These are phyloP conservation scores for Astraeus odoratus DNA, from an alignment of 768 basidiomycete species.

Conservation along the genomic window DNA sequence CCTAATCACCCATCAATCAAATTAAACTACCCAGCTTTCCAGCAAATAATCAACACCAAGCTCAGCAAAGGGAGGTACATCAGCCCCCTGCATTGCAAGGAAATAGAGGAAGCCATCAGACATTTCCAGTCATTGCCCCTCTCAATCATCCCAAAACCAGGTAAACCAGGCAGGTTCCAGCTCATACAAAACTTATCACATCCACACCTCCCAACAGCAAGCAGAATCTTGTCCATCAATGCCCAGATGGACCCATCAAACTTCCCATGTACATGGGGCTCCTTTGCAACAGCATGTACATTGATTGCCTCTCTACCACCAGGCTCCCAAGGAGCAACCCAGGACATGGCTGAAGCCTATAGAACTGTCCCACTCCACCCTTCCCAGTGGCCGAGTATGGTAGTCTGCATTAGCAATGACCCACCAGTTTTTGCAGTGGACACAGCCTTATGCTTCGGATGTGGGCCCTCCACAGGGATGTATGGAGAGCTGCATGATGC, in stretches of 20 bases:
- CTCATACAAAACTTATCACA: slow-evolving; percentile 24
- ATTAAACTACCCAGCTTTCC: too few relatives aligned
- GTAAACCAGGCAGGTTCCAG: neutral
- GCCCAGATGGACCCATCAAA: slow-evolving; percentile 19
- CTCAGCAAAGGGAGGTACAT: too few relatives aligned
- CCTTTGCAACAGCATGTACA: slow-evolving; percentile 26
- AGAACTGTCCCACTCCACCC: slow-evolving; percentile 21
- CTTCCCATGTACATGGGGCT: slow-evolving; percentile 40
- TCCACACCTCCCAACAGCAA: slow-evolving; percentile 11
- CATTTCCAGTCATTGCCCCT: neutral
- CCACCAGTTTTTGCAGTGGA: slow-evolving; percentile 2
- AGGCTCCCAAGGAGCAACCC: slow-evolving; percentile 21
- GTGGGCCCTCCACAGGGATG: neutral
- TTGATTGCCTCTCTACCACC: slow-evolving; percentile 21
- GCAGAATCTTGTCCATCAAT: slow-evolving; percentile 5
- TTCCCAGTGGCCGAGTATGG: slow-evolving; percentile 23
- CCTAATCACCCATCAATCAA: too few relatives aligned
- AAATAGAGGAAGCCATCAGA: neutral
- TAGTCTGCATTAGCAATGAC: slow-evolving; percentile 12
- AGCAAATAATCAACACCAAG: too few relatives aligned
- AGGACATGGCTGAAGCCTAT: slow-evolving; percentile 30
- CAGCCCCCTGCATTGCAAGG: neutral
- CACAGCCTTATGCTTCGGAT: neutral
- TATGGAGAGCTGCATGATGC: slow-evolving; percentile 3
- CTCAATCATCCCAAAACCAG: neutral